Base-by-base conservation (phyloP, 2,329 filamentous ascomycete genomes). In the Pseudonectria foliicola region DNA sequence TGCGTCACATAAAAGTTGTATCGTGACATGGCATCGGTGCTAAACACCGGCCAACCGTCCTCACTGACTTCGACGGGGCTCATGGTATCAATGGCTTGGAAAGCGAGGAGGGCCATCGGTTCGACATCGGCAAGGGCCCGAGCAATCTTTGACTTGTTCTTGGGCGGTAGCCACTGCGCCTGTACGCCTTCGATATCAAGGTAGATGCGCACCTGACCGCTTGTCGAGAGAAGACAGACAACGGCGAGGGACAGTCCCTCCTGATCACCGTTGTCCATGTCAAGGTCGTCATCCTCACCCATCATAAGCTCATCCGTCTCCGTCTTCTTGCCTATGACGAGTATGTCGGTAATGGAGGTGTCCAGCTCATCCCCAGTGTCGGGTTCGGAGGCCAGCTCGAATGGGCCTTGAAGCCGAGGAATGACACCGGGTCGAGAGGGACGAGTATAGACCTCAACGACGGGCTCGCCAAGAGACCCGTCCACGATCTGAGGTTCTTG, bases 1-100 rank as follows among this genome's bases (percentile, higher is more conserved):
- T 80, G 71, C 0, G 77, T 81, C 34, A 82, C 63, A 43, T 72
- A 81, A 46, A 82, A 77, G 11, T 66, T 71, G 53, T 82, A 82
- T 24, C 76, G 68, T 4, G 77, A 80, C 27, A 68, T 73, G 35
- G 73, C 69, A 44, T 82, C 77, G 6, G 64, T 52, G 45, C 74
- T 80, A 47, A 82, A 80, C 26, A 77, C 67, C 6, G 77, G 77
- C 77, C 77, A 82, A 44, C 67, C 67, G 28, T 71, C 70, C 26
- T 73, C 65, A 38, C 59, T 70, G 29, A 75, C 64, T 52, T 82
- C 77, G 6, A 66, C 57, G 0, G 67, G 62, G 34, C 61, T 68
- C 51, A 77, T 67, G 4, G 74, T 76, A 44, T 81, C 77, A 34
- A 82, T 65, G 21, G 73, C 73, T 47, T 82, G 75, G 51, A 80